Conservation (phyloP, 305 asterid genomes). For the Coffea humblotiana region DNA sequence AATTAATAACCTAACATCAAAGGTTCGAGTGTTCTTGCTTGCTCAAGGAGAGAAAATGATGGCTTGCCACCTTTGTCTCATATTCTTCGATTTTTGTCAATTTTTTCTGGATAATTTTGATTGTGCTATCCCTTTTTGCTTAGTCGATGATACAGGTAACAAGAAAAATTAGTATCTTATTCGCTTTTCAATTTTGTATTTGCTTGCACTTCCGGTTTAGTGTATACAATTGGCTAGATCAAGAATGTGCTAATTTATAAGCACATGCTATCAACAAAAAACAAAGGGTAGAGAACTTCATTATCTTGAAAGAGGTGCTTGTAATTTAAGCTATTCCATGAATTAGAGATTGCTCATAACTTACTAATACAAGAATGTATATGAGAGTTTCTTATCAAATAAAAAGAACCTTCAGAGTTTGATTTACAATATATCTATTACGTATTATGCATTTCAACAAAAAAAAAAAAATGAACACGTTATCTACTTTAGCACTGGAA, state of each 20-base stretch:
- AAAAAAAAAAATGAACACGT: neutral
- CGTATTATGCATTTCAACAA: neutral
- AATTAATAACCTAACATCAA: constrained; percentile 2
- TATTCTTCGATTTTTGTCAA: neutral
- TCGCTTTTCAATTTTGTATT: neutral
- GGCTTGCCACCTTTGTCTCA: neutral
- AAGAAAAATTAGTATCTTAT: neutral
- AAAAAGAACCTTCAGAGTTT: neutral
- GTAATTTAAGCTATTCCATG: neutral
- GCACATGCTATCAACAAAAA: neutral
- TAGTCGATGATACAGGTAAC: neutral
- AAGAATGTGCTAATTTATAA: neutral
- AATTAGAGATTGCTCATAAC: neutral
- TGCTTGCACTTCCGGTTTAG: neutral
- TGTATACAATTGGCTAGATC: neutral
- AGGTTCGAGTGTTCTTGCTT: neutral
- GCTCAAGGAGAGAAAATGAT: neutral
- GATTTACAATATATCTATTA: neutral
- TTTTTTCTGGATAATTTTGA: neutral
- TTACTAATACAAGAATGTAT: too few relatives aligned
- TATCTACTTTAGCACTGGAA: neutral
- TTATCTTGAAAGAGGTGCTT: neutral
- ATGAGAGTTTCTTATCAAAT: neutral
- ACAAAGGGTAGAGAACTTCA: neutral
- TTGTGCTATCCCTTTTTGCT: neutral